Base-by-base conservation (phyloP, 805 yeast species). In the Kregervanrija pseudodelftensis region DNA sequence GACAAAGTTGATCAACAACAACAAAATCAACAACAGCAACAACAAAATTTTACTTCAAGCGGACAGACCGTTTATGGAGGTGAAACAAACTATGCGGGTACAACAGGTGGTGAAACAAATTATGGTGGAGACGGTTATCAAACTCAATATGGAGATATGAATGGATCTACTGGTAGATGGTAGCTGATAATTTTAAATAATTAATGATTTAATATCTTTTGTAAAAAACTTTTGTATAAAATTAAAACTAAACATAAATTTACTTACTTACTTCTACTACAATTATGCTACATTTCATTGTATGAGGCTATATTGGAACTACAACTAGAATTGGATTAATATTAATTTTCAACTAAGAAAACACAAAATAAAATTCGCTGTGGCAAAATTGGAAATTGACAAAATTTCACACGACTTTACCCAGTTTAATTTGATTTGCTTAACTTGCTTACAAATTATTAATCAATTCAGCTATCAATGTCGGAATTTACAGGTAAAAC, bases 401-500 rank as follows among this genome's bases (percentile, higher is more conserved):
- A 22, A 22, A 22, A 22, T 22, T 22, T 22, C 28, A 22, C 28
- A 5, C 28, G 7, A 22, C 7, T 22, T 22, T 22, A 22, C 7
- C 8, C 28, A 22, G 7, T 5, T 22, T 22, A 22, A 22, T 22
- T 22, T 8, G 7, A 22, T 22, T 22, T 22, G 28, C 28, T 22
- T 22, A 22, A 22, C 8, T 17, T 22, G 28, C 28, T 22, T 22
- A 33, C 9, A 33, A 33, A 33, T n/a, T n/a, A 11, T 36, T 36
- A 11, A n/a, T 36, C 37, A n/a, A n/a, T 5, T 36, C 14, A 12
- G 9, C 14, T 15, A 12, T 12, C n/a, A 11, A 93, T 93, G 98
- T 83, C 97, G 39, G 89, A 89, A 59, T 90, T 83, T 65, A 85
- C 89, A 53, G 98, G 98, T 9, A 87, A 87, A 63, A 82, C 91